Evolutionary conservation across 2,329 filamentous ascomycete genomes (phyloP).

Genomic region (Juglanconis juglandina): DNA sequence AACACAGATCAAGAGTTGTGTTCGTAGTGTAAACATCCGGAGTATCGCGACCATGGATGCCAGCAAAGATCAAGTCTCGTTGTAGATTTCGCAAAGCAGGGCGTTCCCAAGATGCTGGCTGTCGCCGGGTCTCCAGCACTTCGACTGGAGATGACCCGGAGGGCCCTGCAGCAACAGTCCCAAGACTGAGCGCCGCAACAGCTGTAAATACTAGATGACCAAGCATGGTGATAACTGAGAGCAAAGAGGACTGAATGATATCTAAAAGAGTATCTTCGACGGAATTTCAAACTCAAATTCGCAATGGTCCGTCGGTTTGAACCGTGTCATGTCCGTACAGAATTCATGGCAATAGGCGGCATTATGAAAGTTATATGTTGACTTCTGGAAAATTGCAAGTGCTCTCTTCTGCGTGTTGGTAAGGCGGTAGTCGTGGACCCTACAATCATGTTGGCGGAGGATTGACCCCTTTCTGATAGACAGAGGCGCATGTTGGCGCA

Average conservation of each 20-base stretch:
- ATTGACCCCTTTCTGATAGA: neutral
- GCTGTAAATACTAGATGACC: neutral
- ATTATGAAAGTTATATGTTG: neutral
- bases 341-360: neutral
- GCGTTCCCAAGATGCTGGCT: conserved; percentile 19
- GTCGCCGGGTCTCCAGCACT: conserved; percentile 24
- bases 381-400: neutral
- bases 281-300: too few species aligned
- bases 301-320: too few species aligned
- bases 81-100: conserved; percentile 21
- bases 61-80: conserved; percentile 21
- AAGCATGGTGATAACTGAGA: neutral
- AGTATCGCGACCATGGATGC: conserved; percentile 20
- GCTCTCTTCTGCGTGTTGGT: neutral
- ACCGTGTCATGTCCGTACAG: neutral
- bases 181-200: neutral
- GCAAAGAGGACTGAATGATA: neutral
- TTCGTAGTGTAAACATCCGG: conserved; percentile 24
- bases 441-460: neutral
- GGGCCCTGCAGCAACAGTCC: neutral
- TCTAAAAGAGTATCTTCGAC: neutral
- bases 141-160: neutral
- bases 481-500: neutral
- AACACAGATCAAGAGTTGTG: conserved; percentile 36
- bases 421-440: neutral